phyloP scores from a whole-genome alignment of 1,284 basidiomycete species.

The Leccinum pachyderme region DNA sequence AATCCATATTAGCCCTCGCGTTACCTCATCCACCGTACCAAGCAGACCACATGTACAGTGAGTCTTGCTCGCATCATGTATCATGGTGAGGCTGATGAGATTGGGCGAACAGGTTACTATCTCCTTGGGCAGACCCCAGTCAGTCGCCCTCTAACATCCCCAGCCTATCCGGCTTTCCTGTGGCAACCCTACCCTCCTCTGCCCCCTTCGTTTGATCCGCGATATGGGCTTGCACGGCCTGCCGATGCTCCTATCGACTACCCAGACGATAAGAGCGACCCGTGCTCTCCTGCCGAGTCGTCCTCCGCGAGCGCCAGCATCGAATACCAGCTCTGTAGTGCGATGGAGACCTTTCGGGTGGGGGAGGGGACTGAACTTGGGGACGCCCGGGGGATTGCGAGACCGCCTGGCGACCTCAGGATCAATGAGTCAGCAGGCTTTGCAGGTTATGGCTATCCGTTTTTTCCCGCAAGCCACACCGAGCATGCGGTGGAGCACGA shows the following conservation, averaged over 20 bases:
- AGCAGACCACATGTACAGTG: conserved; percentile 21
- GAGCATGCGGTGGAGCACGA: conserved; percentile 5
- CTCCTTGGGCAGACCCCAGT: conserved; percentile 17
- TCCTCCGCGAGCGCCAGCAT: conserved; percentile 13
- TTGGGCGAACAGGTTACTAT: conserved; percentile 18
- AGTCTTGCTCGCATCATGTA: conserved; percentile 6
- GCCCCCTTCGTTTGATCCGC: conserved; percentile 17
- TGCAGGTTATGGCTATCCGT: conserved; percentile 11
- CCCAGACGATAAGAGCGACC: conserved; percentile 29
- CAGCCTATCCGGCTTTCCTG: conserved; percentile 20
- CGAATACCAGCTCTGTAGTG: conserved; percentile 10
- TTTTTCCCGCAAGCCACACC: conserved; percentile 15
- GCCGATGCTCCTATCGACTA: conserved; percentile 11
- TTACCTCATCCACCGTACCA: conserved; percentile 11
- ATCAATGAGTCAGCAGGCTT: conserved; percentile 11
- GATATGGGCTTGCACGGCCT: conserved; percentile 12
- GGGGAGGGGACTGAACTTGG: conserved; percentile 6
- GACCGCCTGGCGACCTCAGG: conserved; percentile 10
- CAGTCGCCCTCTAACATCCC: conserved; percentile 19
- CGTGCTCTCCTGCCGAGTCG: conserved; percentile 27
- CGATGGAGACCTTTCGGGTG: conserved; percentile 5
- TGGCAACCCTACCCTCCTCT: conserved; percentile 25
- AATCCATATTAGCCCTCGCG: conserved; percentile 10
- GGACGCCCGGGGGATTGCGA: neutral
- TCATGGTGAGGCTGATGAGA: conserved; percentile 8